Base-by-base conservation (phyloP, 2,329 filamentous ascomycete genomes). In the Microcyclospora tardicrescens region DNA sequence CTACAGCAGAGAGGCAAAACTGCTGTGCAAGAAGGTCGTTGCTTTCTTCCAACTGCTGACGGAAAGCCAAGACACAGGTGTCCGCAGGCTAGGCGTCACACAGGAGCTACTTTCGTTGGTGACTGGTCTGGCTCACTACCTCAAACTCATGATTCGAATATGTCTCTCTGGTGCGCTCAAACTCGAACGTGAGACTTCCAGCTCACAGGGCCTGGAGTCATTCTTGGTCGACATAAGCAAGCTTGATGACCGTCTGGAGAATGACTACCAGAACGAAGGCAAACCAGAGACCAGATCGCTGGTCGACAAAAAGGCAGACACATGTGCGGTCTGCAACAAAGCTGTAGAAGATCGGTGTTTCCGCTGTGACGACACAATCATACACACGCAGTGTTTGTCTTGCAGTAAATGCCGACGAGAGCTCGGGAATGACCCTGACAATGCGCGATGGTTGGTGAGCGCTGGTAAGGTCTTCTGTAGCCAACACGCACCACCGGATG, bases 1-100 rank as follows among this genome's bases (percentile, higher is more conserved):
- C 9, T 98, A 96, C 58, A 82, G 83, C 13, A 79, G 91, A 53
- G 91, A 98, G 66, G 84, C 91, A n/a, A 98, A 98, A 63, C 71
- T 98, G 36, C 75, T 98, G n/a, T 98, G 91, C 69, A 98, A 98
- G 64, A 98, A 98, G 63, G 93, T 98, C 39, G 91, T 98, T 5
- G 84, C 89, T 16, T 98, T 98, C 68, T 98, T 98, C 60, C 86
- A 86, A 10, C 68, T 98, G 13, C 71, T 98, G 8, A 93, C 89
- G 5, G 94, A 94, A 60, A 91, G 87, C 1, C 89, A 96, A 57
- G 87, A 95, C 55, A 84, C 79, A 8, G 84, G 81, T n/a, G 78
- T 84, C 29, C 75, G 84, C 41, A 91, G 95, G 58, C 75, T 96
- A 32, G 91, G 91, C 33, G 91, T 98, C 27, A 98, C 91, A 8